Base-by-base conservation (phyloP, 768 basidiomycete species). In the Mycena crocata region DNA sequence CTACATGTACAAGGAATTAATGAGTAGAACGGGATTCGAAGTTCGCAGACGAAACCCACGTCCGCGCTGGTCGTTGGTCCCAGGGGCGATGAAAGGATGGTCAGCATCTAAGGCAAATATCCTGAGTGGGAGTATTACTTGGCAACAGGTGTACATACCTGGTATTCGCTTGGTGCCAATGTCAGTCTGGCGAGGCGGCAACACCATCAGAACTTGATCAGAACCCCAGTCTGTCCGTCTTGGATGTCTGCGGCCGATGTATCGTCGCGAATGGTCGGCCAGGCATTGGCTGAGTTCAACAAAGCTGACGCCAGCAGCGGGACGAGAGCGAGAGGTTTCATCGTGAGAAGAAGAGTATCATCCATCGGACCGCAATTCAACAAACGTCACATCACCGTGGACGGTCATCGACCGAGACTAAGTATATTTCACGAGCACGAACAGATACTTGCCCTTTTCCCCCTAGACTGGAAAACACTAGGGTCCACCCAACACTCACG, bases 141-240 rank as follows among this genome's bases (percentile, higher is more conserved):
- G 32, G 57, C 15, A 24, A 59, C 28, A 35, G 31, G 23, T 37
- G 49, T 8, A 37, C 46, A 48, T 59, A 49, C 57, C 57, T 39
- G 57, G 60, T 32, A 62, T n/a, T 0, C 40, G 51, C 52, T 62
- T 62, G 42, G 35, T 54, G 32, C 61, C 54, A 10, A 44, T 56
- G 19, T 55, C 62, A 14, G 54, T 56, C 34, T 46, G 54, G 15
- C 28, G 44, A 12, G 62, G 44, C 28, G 62, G 62, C 26, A 63
- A 31, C 10, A 63, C 62, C 44, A 56, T 56, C 44, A 63, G 62
- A n/a, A n/a, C n/a, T n/a, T n/a, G n/a, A n/a, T n/a, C n/a, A n/a
- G n/a, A 28, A 19, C 30, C 12, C 62, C 62, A 10, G 45, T 63
- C 39, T 63, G 62, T 13, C 62, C 62, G 31, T 62, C 60, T 23